Conservation (phyloP, 805 yeast genomes). For the Barnettozyma botsteinii region DNA sequence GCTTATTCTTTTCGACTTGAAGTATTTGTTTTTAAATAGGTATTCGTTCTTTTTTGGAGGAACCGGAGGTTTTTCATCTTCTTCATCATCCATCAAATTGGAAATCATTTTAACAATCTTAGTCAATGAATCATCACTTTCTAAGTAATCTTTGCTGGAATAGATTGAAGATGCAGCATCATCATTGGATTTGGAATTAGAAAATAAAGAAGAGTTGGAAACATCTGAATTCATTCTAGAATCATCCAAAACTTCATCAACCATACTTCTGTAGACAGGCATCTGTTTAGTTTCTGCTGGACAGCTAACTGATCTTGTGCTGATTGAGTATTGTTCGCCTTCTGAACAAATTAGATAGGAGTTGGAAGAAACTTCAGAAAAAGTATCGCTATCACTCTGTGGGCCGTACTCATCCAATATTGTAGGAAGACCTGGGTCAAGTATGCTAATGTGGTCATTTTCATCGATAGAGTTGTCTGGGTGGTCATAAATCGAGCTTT, state of each 20-base stretch:
- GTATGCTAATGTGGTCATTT: not conserved
- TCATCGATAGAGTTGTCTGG: not conserved
- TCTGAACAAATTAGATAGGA: no score
- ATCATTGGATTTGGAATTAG: not conserved
- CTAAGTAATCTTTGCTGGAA: not conserved
- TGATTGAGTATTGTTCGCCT: not conserved
- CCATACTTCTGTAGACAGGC: constrained; percentile 3
- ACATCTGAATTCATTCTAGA: not conserved
- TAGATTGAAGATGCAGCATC: not conserved
- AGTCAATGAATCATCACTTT: not conserved
- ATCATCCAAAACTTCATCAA: not conserved
- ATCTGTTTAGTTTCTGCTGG: not conserved
- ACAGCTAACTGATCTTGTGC: not conserved
- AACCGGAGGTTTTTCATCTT: not conserved
- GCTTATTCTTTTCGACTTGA: no score
- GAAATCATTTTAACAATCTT: not conserved
- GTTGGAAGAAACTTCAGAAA: not conserved
- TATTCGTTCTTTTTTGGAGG: not conserved
- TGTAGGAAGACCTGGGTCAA: not conserved
- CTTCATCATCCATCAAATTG: not conserved
- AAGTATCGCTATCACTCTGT: not conserved
- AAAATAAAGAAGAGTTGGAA: not conserved
- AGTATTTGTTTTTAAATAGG: not conserved
- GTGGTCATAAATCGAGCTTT: not conserved
- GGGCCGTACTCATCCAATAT: not conserved